These are phyloP conservation scores for Saccharomyces hybrid DNA, from an alignment of 1,139 yeast genomes.

Conservation along the genomic window DNA sequence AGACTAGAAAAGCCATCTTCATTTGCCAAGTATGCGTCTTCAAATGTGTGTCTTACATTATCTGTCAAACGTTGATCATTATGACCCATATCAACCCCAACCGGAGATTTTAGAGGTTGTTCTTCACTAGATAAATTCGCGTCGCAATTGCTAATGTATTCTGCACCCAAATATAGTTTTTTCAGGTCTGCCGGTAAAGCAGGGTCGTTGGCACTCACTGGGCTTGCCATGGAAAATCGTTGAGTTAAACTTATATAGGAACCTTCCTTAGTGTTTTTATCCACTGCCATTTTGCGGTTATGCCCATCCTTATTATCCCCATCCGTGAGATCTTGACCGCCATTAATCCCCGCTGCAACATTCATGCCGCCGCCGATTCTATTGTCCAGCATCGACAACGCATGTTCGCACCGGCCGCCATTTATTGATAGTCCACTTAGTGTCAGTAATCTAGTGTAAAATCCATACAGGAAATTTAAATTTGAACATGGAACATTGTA, in stretches of 20 bases:
- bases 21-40: slow-evolving; percentile 3
- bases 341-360: background rate
- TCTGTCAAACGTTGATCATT: background rate
- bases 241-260: slow-evolving; percentile 6
- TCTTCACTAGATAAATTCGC: slow-evolving; percentile 3
- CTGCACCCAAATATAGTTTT: slow-evolving; percentile 15
- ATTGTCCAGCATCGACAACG: slow-evolving; percentile 10
- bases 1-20: background rate
- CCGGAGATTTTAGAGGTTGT: slow-evolving; percentile 1
- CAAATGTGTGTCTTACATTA: background rate
- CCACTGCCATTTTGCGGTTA: background rate
- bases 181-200: slow-evolving; percentile 16
- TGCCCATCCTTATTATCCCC: background rate
- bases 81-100: slow-evolving; percentile 1
- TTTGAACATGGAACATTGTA: slow-evolving; percentile 16
- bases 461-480: slow-evolving; percentile 23
- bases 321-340: background rate
- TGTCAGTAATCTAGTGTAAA: slow-evolving; percentile 22
- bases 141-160: slow-evolving; percentile 6
- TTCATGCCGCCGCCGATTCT: slow-evolving; percentile 3
- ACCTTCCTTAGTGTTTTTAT: slow-evolving; percentile 3
- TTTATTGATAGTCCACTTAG: slow-evolving; percentile 22
- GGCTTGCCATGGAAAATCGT: slow-evolving; percentile 3
- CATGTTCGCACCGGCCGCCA: slow-evolving; percentile 17
- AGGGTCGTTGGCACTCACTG: background rate